Evolutionary conservation across 169 alveolate species (phyloP).

Genomic region (Plasmodium coatneyi): DNA sequence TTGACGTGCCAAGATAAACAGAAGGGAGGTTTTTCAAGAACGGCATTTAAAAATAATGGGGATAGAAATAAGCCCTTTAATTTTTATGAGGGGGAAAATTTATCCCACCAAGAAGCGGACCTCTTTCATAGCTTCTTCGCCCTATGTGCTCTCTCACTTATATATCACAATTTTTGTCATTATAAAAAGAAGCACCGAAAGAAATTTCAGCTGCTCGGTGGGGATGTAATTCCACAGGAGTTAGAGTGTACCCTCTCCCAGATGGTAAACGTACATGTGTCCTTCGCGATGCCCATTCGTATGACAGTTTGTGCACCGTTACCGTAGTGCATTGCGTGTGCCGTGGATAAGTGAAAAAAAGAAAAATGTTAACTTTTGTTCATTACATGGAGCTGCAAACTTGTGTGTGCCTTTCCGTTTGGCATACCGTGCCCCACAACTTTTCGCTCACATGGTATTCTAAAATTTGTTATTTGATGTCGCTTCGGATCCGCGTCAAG

Average conservation of each 20-base stretch:
- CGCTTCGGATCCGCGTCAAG: neutral
- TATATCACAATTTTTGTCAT: conserved; percentile 32
- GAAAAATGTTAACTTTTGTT: neutral
- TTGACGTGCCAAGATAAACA: conserved; percentile 45
- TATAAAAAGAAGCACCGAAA: conserved; percentile 12
- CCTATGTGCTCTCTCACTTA: conserved; percentile 56
- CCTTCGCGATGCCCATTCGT: conserved; percentile 52
- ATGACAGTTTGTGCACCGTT: neutral
- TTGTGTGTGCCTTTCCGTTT: neutral
- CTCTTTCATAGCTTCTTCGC: conserved; percentile 55
- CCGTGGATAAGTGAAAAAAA: neutral
- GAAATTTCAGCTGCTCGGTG: conserved; percentile 8
- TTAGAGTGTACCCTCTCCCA: conserved; percentile 5
- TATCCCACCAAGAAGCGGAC: conserved; percentile 27
- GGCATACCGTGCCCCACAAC: neutral
- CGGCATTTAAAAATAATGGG: neutral
- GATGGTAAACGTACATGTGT: conserved; percentile 5
- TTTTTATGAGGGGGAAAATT: conserved; percentile 11
- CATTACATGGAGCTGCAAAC: neutral
- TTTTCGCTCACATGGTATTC: neutral
- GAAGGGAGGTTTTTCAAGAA: conserved; percentile 69
- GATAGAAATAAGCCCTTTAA: conserved; percentile 8
- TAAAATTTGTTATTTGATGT: neutral
- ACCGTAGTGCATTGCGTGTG: neutral
- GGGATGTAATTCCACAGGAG: conserved; percentile 4